phyloP scores from a whole-genome alignment of 225 moss, liverwort and hornwort genomes.

The Physcomitrium patens region DNA sequence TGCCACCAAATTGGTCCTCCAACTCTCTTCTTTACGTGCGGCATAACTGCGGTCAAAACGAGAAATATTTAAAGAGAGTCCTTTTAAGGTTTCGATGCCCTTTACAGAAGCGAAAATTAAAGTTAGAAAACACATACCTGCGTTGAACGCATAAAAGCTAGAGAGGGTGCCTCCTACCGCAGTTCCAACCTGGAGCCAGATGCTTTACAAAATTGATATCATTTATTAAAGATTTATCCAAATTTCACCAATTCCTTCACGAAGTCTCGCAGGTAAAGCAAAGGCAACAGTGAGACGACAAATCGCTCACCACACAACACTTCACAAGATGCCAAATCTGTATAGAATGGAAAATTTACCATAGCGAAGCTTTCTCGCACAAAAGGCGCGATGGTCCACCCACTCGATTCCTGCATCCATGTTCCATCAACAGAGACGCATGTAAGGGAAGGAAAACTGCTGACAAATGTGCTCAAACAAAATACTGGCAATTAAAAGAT shows the following conservation, averaged over 20 bases:
- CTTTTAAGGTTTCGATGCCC: neutral
- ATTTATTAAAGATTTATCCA: neutral
- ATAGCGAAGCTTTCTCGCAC: slow-evolving; percentile 96
- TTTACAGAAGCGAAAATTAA: neutral
- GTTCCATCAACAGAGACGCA: slow-evolving; percentile 32
- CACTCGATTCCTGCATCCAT: slow-evolving; percentile 77
- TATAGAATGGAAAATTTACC: slow-evolving; percentile 45
- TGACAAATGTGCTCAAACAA: neutral
- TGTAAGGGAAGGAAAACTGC: slow-evolving; percentile 17
- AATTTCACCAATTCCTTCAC: slow-evolving; percentile 13
- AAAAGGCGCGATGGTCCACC: slow-evolving; percentile 97
- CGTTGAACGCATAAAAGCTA: slow-evolving; percentile 93
- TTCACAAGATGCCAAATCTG: neutral
- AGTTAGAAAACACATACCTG: slow-evolving; percentile 34
- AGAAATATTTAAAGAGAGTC: neutral
- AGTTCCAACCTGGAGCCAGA: slow-evolving; percentile 77
- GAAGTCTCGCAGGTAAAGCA: neutral
- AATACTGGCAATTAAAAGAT: neutral
- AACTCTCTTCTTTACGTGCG: slow-evolving; percentile 84
- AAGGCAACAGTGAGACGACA: neutral
- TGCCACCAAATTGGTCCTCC: slow-evolving; percentile 95
- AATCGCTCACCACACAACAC: slow-evolving; percentile 8
- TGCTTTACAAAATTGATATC: slow-evolving; percentile 22
- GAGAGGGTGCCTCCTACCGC: slow-evolving; percentile 87
- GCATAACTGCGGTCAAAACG: slow-evolving; percentile 75